Evolutionary conservation across 306 rosid genomes (phyloP).

Genomic region (Cucurbita moschata): DNA sequence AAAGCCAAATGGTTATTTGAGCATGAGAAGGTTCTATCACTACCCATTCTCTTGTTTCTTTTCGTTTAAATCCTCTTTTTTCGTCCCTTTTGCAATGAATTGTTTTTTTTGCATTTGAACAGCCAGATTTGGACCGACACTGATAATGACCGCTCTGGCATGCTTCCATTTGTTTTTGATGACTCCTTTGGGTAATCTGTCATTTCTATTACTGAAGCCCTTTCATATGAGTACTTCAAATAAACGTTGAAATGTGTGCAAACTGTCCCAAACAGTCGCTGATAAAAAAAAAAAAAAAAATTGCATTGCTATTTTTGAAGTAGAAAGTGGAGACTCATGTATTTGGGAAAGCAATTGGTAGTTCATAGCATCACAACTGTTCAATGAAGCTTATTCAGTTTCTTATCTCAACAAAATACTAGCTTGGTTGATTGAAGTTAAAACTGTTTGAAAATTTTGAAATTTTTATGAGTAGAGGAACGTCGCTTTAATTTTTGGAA

Average conservation of each 20-base stretch:
- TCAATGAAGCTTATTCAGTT: neutral
- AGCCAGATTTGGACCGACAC: constrained; percentile 96
- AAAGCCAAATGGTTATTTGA: constrained; percentile 83
- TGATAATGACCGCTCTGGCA: constrained; percentile 75
- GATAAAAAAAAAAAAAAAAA: neutral
- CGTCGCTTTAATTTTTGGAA: too few relatives aligned
- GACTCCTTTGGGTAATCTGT: constrained; percentile 71
- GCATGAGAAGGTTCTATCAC: constrained; percentile 72
- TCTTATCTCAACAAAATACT: neutral
- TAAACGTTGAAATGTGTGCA: neutral
- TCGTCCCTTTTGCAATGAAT: neutral
- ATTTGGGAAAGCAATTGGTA: neutral
- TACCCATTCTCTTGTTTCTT: constrained; percentile 12
- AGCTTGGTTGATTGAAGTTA: too few relatives aligned
- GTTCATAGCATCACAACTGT: neutral
- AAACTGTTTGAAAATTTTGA: too few relatives aligned
- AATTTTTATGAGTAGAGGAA: too few relatives aligned
- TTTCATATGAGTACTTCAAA: neutral
- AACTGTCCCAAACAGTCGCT: neutral
- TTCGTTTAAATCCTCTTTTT: neutral
- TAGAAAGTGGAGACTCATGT: neutral
- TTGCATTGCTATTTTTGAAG: neutral
- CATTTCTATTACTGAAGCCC: neutral
- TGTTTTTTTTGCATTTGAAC: constrained; percentile 17
- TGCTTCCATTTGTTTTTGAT: constrained; percentile 94